Base-by-base conservation (phyloP, 345 rosid genomes). In the Sapria himalayana region DNA sequence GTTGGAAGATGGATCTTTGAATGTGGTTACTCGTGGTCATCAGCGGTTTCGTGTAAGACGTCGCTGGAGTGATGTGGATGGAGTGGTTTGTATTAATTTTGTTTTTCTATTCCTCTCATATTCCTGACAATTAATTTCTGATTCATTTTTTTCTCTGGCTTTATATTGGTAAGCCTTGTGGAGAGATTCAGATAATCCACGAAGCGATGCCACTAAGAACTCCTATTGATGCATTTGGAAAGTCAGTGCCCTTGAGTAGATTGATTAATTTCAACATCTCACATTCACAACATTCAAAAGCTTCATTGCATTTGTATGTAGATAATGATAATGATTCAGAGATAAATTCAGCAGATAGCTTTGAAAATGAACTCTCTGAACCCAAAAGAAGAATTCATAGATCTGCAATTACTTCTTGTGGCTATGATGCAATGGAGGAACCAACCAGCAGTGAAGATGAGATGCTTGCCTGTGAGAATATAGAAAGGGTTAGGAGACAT, bases 1-100 rank as follows among this genome's bases (percentile, higher is more conserved):
- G 13, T 58, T 82, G 51, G 84, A 71, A 49, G 93, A 82, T 66
- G 92, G 93, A 21, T 70, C 92, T 14, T 64, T 79, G 41, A 89
- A 89, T 51, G 75, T 85, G 37, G 73, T 89, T 38, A 77, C 93
- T 54, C 93, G 92, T 34, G 98, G 98, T 27, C 78, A 74, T 43
- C 98, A 89, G 49, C 74, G 98, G 29, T 82, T 82, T 59, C 71
- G 50, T 49, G 37, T 89, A 46, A 76, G 52, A 59, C 86, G 73
- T 14, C 61, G 63, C 36, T 82, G 91, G 93, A 67, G 65, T 56
- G 98, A 82, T 49, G 79, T 25, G 12, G 98, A 72, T 61, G 92
- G 95, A 71, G 80, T 67, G 63, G 98, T 82, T 62, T 61, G 93
- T 54, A 56, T 39, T 35, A 24, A 5, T 36, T 44, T 33, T 37